Evolutionary conservation across 2,329 filamentous ascomycete species (phyloP), one percentile per base, ranked within the genome.

Genomic region (Coniochaeta sp.): DNA sequence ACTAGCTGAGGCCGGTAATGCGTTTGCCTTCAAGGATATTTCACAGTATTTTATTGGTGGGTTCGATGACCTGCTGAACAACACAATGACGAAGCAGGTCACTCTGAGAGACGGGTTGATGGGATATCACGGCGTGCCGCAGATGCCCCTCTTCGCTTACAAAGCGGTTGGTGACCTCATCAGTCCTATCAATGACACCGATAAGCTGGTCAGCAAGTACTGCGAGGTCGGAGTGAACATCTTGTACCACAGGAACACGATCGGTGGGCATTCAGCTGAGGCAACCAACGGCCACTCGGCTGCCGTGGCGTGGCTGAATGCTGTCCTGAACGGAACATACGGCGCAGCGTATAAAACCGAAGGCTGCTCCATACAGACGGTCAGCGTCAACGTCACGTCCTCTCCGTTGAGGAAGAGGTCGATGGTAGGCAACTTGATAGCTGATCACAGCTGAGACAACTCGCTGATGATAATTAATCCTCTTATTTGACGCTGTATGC

Each of bases 161-260:
- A 78, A 81, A 60, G 73, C 77, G 0, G 69, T 75, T 54, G 62
- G 67, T 1, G 78, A 81, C 57, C 72, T 79, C 60, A 66, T 78
- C 59, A 73, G 70, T n/a, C 68, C 70, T 1, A 67, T 77, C 14
- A 65, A 65, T 4, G 73, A 76, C n/a, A 79, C 74, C 1, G 76
- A 79, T 60, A 65, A 57, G 0, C 63, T 80, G 36, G 71, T 79
- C 1, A 31, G 70, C 1, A 66, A 66, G n/a, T 77, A 75, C 60
- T 80, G 78, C 60, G 61, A 61, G 0, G 67, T 67, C 14, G 77
- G 76, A 4, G 74, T 72, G 1, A 72, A 70, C 12, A 75, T 80
- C 50, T 64, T 72, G 40, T 79, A 79, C 62, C 68, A 75, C 59
- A 70, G 75, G 2, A 78, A 80, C 60, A 67, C 66, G 11, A 62